Conservation (phyloP, 2,329 filamentous ascomycete species). For the Cladobotryum protrusum region DNA sequence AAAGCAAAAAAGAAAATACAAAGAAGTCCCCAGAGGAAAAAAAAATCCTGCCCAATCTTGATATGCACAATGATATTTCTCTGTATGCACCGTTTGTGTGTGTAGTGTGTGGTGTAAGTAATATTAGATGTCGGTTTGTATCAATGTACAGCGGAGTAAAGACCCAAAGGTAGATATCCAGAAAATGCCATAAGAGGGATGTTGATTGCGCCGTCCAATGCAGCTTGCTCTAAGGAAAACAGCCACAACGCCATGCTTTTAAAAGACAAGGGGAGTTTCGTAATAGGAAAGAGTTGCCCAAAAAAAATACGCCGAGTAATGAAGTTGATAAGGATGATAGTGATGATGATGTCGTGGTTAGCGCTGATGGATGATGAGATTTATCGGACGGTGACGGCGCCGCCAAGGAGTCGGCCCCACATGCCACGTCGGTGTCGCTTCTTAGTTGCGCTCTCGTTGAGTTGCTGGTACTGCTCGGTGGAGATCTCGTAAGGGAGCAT, state of each 20-base stretch:
- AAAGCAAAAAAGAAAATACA: no score
- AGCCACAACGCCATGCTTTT: constrained; percentile 1
- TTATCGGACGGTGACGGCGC: constrained; percentile 34
- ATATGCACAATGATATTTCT: no score
- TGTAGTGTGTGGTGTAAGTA: no score
- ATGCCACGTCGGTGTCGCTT: constrained; percentile 47
- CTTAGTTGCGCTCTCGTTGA: constrained; percentile 41
- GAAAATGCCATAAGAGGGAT: no score
- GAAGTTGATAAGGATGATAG: not conserved
- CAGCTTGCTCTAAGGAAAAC: not conserved
- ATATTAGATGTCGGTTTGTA: no score
- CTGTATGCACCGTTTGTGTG: no score
- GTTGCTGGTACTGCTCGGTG: constrained; percentile 43
- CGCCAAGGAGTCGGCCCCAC: constrained; percentile 49
- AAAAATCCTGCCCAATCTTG: no score
- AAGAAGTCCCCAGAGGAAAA: no score
- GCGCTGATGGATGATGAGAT: not conserved
- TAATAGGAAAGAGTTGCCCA: not conserved
- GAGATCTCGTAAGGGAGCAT: constrained; percentile 52
- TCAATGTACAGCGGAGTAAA: no score
- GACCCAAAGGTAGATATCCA: no score
- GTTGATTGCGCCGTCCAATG: not conserved
- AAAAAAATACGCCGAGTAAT: not conserved
- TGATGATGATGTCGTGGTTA: not conserved
- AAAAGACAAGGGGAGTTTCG: not conserved